These are phyloP conservation scores for Peltaster fructicola DNA, from an alignment of 2,329 filamentous ascomycete genomes.

Conservation along the genomic window DNA sequence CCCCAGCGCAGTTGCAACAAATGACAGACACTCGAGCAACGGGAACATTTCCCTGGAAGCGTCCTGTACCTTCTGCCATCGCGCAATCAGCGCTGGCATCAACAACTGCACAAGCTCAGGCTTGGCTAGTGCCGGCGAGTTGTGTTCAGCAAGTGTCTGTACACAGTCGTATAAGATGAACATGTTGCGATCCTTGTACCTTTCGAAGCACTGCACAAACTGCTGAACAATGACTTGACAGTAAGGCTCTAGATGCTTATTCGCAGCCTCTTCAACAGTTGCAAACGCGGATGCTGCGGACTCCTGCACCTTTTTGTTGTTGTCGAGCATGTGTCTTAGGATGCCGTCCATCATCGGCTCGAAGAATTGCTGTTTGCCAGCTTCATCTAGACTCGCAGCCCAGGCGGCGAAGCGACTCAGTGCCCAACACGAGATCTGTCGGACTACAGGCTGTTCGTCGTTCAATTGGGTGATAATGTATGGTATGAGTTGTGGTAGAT, in stretches of 20 bases:
- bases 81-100: conserved; percentile 80
- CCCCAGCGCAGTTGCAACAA: conserved; percentile 74
- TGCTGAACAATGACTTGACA: conserved; percentile 79
- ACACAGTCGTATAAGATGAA: conserved; percentile 98
- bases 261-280: conserved; percentile 85
- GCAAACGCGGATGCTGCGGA: conserved; percentile 92
- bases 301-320: conserved; percentile 95
- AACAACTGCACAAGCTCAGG: conserved; percentile 66
- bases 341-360: conserved; percentile 96
- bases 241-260: conserved; percentile 64
- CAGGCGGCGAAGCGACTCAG: conserved; percentile 83
- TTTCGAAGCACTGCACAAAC: conserved; percentile 78
- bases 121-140: conserved; percentile 64
- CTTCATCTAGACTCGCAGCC: conserved; percentile 59
- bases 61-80: conserved; percentile 76
- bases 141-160: conserved; percentile 84
- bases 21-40: conserved; percentile 87
- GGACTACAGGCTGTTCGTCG: conserved; percentile 74
- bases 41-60: conserved; percentile 88
- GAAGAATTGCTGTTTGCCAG: conserved; percentile 61
- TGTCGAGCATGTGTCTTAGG: conserved; percentile 82
- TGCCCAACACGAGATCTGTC: conserved; percentile 97
- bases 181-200: conserved; percentile 98
- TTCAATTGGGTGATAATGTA: conserved; percentile 76
- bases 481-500: conserved; percentile 75